A percentile compares a stretch with the other conserved stretches of the same genome.
Conservation (phyloP, 2,329 filamentous ascomycete genomes). For the Aspergillus arachidicola region DNA sequence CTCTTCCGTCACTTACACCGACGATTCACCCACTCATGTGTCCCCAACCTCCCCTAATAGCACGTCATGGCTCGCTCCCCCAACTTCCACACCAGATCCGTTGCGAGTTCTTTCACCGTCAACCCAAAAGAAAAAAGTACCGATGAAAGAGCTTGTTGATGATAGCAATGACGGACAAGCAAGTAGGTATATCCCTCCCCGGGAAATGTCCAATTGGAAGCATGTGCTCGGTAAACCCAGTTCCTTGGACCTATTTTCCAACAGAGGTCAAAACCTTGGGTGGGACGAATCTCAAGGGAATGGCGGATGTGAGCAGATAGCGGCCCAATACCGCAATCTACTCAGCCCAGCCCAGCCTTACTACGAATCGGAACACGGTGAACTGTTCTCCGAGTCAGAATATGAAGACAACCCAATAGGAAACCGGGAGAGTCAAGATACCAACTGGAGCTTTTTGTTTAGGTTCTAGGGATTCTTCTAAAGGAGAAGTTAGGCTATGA, state of each 20-base stretch:
- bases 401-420: neutral
- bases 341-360: constrained; percentile 6
- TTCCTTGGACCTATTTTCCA: neutral
- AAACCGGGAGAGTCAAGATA: neutral
- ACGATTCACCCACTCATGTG: neutral
- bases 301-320: constrained; percentile 2
- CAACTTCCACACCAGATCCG: neutral
- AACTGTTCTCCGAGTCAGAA: neutral
- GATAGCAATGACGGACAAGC: neutral
- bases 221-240: neutral
- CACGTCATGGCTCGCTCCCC: neutral
- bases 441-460: neutral
- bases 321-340: constrained; percentile 5
- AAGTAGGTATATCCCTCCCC: neutral
- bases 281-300: neutral
- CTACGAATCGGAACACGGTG: constrained; percentile 13
- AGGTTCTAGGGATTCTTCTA: neutral
- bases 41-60: neutral
- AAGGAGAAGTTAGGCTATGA: neutral
- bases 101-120: neutral
- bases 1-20: neutral
- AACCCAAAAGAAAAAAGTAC: neutral
- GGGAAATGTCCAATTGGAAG: constrained; percentile 7
- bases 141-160: neutral
- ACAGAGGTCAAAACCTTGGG: neutral